Conservation (phyloP, 495 filamentous ascomycete genomes). For the Oidiodendron maius region DNA sequence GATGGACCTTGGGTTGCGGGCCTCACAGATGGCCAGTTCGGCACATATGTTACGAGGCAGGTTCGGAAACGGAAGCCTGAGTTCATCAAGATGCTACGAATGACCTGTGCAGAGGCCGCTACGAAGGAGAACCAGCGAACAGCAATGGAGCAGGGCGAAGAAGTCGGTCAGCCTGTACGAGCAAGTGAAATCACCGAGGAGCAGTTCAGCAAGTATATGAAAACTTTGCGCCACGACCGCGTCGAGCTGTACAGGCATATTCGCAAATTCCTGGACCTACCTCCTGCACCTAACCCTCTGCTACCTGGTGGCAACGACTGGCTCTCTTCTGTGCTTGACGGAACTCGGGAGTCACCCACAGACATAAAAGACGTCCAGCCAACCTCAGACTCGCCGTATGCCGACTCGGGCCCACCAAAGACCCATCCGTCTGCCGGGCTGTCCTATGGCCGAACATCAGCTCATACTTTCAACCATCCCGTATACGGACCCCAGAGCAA, state of each 20-base stretch:
- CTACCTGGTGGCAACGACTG: background rate
- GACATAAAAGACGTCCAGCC: background rate
- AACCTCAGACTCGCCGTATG: slow-evolving; percentile 38
- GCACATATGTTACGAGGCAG: slow-evolving; percentile 52
- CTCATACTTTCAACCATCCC: slow-evolving; percentile 72
- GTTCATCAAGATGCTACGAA: slow-evolving; percentile 56
- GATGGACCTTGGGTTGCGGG: slow-evolving; percentile 78
- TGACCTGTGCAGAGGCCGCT: slow-evolving; percentile 38
- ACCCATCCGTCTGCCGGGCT: slow-evolving; percentile 93
- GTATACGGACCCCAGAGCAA: slow-evolving; percentile 67
- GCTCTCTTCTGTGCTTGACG: slow-evolving; percentile 20
- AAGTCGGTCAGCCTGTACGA: slow-evolving; percentile 20
- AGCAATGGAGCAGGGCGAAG: slow-evolving; percentile 25
- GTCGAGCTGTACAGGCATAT: slow-evolving; percentile 12
- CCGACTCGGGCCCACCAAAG: slow-evolving; percentile 57
- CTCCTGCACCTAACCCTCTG: slow-evolving; percentile 27
- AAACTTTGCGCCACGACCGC: slow-evolving; percentile 48
- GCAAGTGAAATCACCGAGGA: slow-evolving; percentile 47
- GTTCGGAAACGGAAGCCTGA: slow-evolving; percentile 55
- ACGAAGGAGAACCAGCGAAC: slow-evolving; percentile 35
- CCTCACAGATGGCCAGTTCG: slow-evolving; percentile 68
- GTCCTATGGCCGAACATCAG: slow-evolving; percentile 70
- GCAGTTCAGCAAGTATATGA: slow-evolving; percentile 55
- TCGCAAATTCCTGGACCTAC: slow-evolving; percentile 21
- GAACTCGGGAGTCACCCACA: slow-evolving; percentile 1